phyloP scores from a whole-genome alignment of 306 rosid genomes.

The Corylus heterophylla region DNA sequence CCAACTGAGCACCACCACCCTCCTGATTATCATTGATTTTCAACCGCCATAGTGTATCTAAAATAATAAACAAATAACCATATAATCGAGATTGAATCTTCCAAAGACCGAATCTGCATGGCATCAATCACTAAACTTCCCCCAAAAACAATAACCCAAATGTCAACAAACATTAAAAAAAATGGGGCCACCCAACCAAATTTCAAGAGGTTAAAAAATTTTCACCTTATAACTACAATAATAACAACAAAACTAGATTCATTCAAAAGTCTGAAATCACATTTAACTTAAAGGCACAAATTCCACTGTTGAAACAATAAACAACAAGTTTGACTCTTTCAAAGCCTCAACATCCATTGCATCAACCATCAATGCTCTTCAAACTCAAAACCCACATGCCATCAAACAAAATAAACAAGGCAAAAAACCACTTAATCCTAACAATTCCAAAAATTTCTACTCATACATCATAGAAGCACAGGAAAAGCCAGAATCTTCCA shows the following conservation, averaged over 20 bases:
- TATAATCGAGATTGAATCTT: slow-evolving; percentile 3
- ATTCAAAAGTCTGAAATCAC: background rate
- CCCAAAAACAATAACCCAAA: background rate
- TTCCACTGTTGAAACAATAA: background rate
- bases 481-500: slow-evolving; percentile 9
- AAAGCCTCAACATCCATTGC: slow-evolving; percentile 34
- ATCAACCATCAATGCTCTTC: slow-evolving; percentile 33
- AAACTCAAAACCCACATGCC: slow-evolving; percentile 31
- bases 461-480: background rate
- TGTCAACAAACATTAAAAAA: background rate
- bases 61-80: slow-evolving; percentile 27
- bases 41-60: slow-evolving; percentile 67
- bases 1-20: slow-evolving; percentile 57
- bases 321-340: slow-evolving; percentile 4
- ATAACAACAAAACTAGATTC: slow-evolving; percentile 2
- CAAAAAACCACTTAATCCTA: background rate
- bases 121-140: background rate
- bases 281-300: background rate
- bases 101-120: slow-evolving; percentile 29
- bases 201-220: background rate
- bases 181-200: background rate
- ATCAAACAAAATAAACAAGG: background rate
- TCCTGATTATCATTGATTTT: slow-evolving; percentile 69
- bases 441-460: background rate
- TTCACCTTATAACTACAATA: background rate